These are phyloP conservation scores for Penicilliopsis zonata DNA, from an alignment of 495 filamentous ascomycete genomes.

Conservation along the genomic window DNA sequence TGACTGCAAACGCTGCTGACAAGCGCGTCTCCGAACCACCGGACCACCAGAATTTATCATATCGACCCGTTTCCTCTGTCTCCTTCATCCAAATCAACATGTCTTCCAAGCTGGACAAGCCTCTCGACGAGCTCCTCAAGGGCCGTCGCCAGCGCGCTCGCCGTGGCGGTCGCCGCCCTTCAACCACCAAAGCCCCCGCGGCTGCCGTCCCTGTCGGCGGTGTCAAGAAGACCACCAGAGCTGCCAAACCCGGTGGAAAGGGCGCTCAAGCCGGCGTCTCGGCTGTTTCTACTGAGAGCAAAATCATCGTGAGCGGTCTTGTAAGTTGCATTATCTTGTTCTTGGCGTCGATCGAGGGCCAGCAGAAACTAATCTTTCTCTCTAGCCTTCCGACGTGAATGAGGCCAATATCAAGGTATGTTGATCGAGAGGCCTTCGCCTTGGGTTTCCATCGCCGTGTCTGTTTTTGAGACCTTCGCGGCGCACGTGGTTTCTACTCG, in stretches of 20 bases:
- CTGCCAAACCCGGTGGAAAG: constrained; percentile 50
- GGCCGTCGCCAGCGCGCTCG: constrained; percentile 49
- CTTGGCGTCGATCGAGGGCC: neutral
- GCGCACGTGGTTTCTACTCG: constrained; percentile 24
- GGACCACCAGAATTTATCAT: too few species aligned
- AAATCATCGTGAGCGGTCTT: constrained; percentile 96
- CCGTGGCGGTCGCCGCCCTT: constrained; percentile 40
- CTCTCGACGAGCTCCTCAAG: constrained; percentile 91
- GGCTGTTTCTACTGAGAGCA: constrained; percentile 57
- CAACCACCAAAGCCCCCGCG: constrained; percentile 37
- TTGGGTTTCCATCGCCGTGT: constrained; percentile 44
- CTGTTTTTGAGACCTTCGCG: constrained; percentile 33
- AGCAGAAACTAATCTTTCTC: too few species aligned
- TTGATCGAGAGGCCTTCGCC: constrained; percentile 54
- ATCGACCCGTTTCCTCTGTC: too few species aligned
- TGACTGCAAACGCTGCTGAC: too few species aligned
- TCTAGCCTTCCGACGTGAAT: constrained; percentile 83
- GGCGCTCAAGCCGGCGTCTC: constrained; percentile 49
- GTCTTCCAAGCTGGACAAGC: constrained; percentile 90
- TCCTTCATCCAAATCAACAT: constrained; percentile 28
- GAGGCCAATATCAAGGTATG: constrained; percentile 99
- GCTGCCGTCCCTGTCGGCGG: constrained; percentile 66
- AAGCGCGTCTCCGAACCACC: too few species aligned
- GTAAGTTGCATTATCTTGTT: constrained; percentile 43
- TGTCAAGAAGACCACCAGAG: constrained; percentile 66